Evolutionary conservation across 2,329 filamentous ascomycete genomes (phyloP), one percentile per base, ranked within the genome.

Genomic region (Fusarium coffeatum): DNA sequence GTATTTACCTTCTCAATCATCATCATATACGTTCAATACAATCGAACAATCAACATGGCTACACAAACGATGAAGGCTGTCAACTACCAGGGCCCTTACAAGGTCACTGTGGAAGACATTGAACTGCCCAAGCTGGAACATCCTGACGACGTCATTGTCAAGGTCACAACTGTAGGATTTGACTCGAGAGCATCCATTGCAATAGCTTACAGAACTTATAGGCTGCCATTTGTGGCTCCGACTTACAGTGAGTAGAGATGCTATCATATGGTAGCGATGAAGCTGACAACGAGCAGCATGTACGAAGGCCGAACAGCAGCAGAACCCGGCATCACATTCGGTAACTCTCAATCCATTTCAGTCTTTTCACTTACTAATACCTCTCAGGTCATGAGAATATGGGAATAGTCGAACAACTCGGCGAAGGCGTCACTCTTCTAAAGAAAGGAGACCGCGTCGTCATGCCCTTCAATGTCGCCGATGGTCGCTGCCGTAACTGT

Each of bases 271-370:
- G 9, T 5, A 25, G 8, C 12, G 4, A 3, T 6, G 5, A 30
- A 27, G 47, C 58, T 69, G 6, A 71, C 64, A 68, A 15, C 54
- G 41, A 8, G 76, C 63, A 88, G 78, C 76, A 89, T 89, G 87
- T 91, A 91, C 63, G 87, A 91, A 76, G 89, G 89, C 3, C 79
- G 89, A 55, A 91, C 88, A 1, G 88, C 88, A 8, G 89, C 89
- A 6, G 82, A 90, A 73, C 78, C 84, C 1, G 89, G 89, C 5
- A 83, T 91, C 32, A 88, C 88, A 2, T 90, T 91, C 70, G 85
- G 83, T 84, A 76, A 20, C 16, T 13, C 15, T 23, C 16, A 9
- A 3, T 5, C 20, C 15, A 5, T 18, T n/a, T n/a, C 9, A 6
- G 9, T 16, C 16, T 16, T 20, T 12, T 30, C 22, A 20, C 7